These are phyloP conservation scores for Globisporangium irregulare DNA, from an alignment of 352 stramenopile genomes.

Conservation along the genomic window DNA sequence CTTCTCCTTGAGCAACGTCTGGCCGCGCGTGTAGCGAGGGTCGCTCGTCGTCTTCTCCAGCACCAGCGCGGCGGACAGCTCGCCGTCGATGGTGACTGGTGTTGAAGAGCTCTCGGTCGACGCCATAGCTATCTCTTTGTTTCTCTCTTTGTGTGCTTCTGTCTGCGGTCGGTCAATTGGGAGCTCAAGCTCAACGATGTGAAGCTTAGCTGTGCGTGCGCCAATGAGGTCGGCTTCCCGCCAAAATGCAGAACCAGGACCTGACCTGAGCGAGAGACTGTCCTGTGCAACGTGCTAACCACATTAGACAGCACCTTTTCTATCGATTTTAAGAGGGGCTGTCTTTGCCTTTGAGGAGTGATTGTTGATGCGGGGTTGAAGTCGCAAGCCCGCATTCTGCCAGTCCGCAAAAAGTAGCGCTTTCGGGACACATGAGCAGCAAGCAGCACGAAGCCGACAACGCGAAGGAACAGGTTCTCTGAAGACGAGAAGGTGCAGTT, in stretches of 20 bases:
- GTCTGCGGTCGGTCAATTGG: background rate
- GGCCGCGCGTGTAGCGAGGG: conserved; percentile 69
- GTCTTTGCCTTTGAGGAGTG: background rate
- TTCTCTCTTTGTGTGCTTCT: background rate
- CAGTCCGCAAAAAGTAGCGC: background rate
- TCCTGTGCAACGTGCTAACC: background rate
- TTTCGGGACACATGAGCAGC: background rate
- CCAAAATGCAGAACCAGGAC: background rate
- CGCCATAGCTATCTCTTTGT: background rate
- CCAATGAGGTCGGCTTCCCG: background rate
- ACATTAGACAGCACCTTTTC: background rate
- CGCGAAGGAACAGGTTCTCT: background rate
- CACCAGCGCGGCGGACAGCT: conserved; percentile 16
- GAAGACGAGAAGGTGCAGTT: background rate
- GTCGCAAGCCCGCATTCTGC: background rate
- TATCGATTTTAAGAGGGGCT: background rate
- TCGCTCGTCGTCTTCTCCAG: conserved; percentile 64
- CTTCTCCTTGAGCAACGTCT: conserved; percentile 75
- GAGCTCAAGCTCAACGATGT: background rate
- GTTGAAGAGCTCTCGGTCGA: conserved; percentile 1
- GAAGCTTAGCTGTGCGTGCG: background rate
- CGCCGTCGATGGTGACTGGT: background rate
- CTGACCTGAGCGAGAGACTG: background rate
- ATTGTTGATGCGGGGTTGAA: background rate
- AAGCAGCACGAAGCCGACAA: background rate